Base-by-base conservation (phyloP, 148 eudicot species). In the Vaccinium macrocarpon region DNA sequence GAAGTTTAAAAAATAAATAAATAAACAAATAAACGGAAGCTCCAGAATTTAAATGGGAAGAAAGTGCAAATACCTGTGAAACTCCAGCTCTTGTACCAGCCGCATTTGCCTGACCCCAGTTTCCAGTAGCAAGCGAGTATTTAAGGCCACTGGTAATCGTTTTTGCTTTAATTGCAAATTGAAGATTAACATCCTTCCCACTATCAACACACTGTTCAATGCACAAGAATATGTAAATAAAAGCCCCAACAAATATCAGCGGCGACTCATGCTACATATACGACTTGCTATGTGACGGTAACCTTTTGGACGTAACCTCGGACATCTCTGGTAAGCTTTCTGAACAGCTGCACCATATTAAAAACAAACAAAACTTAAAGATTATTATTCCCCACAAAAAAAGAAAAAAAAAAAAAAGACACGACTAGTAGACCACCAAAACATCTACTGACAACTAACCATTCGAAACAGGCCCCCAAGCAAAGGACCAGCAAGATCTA, bases 51-150 rank as follows among this genome's bases (percentile, higher is more conserved):
- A 72, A 32, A 72, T 35, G 10, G 18, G 46, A 16, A 71, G 56
- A 11, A 13, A n/a, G 3, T 25, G 38, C 27, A 32, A 75, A 70
- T 32, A 91, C 93, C 94, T 97, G 98, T 6, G 99, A 97, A 87
- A 97, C 99, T 59, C 99, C 99, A 81, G 99, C 97, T 85, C 99
- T 94, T 51, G 99, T 97, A 78, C 99, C 99, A 75, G 99, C 99
- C 15, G 96, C 99, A 89, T 97, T 97, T 84, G 98, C 98, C 85
- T 93, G 96, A 29, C 99, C 99, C 99, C 99, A 97, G 81, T 97
- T 97, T 38, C 99, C 99, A 87, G 99, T 97, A 73, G 99, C 97
- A 85, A 97, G 95, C 14, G 99, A 95, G 81, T 95, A 97, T 75
- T 97, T 97, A 62, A 97, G 96, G 71, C 99, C 99, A 90, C 99